Evolutionary conservation across 2,329 filamentous ascomycete species (phyloP).

Genomic region (Phaeosphaeria sp.): DNA sequence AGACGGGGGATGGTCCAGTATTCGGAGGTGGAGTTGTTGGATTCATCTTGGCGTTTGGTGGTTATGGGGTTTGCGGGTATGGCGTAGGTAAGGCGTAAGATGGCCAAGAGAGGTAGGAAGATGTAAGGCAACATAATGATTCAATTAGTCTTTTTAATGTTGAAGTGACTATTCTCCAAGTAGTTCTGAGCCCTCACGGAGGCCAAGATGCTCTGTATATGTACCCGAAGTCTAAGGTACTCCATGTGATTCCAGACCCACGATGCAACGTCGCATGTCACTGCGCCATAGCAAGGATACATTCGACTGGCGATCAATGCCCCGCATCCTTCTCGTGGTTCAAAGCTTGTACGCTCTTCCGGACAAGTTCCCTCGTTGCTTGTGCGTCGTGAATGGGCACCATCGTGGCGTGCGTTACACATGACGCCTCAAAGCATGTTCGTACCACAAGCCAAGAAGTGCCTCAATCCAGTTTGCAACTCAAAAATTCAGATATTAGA

Average conservation of each 20-base stretch:
- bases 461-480: background rate
- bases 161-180: background rate
- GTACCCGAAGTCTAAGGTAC: background rate
- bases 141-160: background rate
- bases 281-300: background rate
- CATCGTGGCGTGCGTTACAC: background rate
- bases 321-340: background rate
- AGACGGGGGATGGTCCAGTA: conserved; percentile 29
- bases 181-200: background rate
- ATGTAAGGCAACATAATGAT: background rate
- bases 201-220: background rate
- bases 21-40: conserved; percentile 6
- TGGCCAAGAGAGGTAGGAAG: background rate
- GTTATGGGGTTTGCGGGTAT: background rate
- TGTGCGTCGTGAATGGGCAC: background rate
- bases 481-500: background rate
- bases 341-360: background rate
- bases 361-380: background rate
- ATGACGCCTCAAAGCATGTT: background rate
- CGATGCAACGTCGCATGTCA: conserved; percentile 1
- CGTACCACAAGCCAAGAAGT: background rate
- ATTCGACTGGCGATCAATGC: background rate
- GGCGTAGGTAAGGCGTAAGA: background rate
- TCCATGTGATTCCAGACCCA: background rate
- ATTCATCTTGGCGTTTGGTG: background rate